Conservation (phyloP, 1,139 yeast species). For the Petasospora fabianii region DNA sequence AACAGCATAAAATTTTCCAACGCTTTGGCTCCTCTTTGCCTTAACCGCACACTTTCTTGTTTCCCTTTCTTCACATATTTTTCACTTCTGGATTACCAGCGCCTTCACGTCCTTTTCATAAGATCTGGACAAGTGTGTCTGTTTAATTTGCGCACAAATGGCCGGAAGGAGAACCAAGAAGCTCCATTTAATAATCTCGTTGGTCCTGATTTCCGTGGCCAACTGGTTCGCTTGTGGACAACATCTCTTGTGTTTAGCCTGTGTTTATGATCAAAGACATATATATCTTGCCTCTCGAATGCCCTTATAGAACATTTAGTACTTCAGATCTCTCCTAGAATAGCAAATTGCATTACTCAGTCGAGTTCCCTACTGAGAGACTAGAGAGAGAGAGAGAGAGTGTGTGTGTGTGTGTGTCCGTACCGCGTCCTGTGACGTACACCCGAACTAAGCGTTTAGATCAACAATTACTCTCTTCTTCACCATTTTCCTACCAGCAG, state of each 20-base stretch:
- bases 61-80: constrained; percentile 20
- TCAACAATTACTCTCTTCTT: too few relatives aligned
- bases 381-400: too few relatives aligned
- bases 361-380: too few relatives aligned
- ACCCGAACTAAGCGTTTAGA: too few relatives aligned
- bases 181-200: constrained; percentile 23
- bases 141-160: constrained; percentile 24
- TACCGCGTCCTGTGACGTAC: too few relatives aligned
- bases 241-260: constrained; percentile 1
- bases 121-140: constrained; percentile 15
- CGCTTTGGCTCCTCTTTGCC: background rate
- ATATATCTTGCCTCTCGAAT: background rate
- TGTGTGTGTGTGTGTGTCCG: too few relatives aligned
- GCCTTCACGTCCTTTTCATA: constrained; percentile 18
- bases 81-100: constrained; percentile 28
- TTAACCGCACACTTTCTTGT: background rate
- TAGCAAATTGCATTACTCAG: too few relatives aligned
- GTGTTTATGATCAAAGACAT: background rate
- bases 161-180: constrained; percentile 25
- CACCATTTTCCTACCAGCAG: background rate
- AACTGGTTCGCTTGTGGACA: constrained; percentile 28
- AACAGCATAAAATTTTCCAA: background rate
- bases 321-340: too few relatives aligned
- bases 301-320: too few relatives aligned
- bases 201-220: constrained; percentile 15